Base-by-base conservation (phyloP, 208 protist genomes). In the Eutreptiella sp. region DNA sequence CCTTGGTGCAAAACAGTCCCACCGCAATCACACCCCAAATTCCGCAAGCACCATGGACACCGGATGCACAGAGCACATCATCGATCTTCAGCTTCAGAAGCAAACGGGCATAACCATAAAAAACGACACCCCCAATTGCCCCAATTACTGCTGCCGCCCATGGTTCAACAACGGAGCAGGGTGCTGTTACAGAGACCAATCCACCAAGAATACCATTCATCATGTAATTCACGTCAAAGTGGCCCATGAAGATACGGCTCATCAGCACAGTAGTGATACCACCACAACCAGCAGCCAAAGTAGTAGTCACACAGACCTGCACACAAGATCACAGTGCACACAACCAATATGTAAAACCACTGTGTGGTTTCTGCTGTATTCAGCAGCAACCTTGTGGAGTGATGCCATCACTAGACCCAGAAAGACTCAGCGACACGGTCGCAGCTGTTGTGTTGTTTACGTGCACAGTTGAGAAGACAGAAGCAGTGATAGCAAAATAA, bases 181-280 rank as follows among this genome's bases (percentile, higher is more conserved):
- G 35, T 7, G 57, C 35, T 9, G 70, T 75, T n/a, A 73, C 41
- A 4, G 23, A 14, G 0, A 75, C 70, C 26, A 70, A 53, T 24
- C 62, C 68, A 21, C 45, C 71, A n/a, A 76, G 53, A 9, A 65
- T 16, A 4, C 70, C 50, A 46, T 76, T 76, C 39, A 45, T 53
- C 5, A 32, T 43, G 31, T 21, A 32, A 19, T 1, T 32, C 29
- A 73, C 3, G 27, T 64, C 41, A n/a, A 43, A 65, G n/a, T 2
- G n/a, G 2, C 16, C 14, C 16, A 33, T 53, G 23, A 21, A 7
- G 54, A 66, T 2, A 32, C 2, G 1, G 3, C 9, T 57, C 11
- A 57, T 57, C 11, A 57, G 14, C 36, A 60, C 54, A 31, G 66
- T 73, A 24, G 16, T 75, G 19, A 72, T 45, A 3, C 9, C 24